Conservation (phyloP, 441 rosid species). For the Mallotus repandus region DNA sequence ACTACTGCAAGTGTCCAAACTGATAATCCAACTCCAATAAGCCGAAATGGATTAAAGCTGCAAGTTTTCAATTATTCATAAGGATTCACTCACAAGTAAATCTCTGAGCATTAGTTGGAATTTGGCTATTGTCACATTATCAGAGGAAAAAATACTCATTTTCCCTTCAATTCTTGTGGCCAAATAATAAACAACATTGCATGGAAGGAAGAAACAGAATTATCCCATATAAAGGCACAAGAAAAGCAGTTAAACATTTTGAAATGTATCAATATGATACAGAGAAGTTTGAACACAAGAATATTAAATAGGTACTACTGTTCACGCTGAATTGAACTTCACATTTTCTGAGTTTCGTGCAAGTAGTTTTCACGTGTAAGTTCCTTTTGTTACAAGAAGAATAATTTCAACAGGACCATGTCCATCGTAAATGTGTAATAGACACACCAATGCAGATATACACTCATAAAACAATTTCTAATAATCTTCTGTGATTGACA, state of each 20-base stretch:
- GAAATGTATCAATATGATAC: background rate
- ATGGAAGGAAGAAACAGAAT: background rate
- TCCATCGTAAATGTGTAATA: background rate
- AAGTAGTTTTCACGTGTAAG: background rate
- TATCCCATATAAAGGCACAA: conserved; percentile 2
- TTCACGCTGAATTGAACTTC: background rate
- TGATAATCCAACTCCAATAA: conserved; percentile 86
- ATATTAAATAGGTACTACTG: background rate
- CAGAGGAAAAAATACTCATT: background rate
- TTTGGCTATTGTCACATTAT: conserved; percentile 4
- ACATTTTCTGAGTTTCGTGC: background rate
- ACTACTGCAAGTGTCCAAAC: conserved; percentile 83
- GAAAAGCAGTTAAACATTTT: background rate
- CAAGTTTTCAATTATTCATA: conserved; percentile 26
- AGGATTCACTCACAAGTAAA: conserved; percentile 11
- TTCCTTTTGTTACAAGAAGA: background rate
- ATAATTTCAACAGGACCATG: background rate
- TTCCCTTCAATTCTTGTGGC: background rate
- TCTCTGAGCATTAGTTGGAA: conserved; percentile 5
- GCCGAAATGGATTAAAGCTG: conserved; percentile 90
- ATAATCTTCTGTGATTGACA: background rate
- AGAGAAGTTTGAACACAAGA: background rate
- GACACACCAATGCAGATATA: background rate
- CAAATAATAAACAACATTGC: background rate
- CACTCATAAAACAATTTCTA: background rate